These are phyloP conservation scores for Pezicula radicicola DNA, from an alignment of 2,329 filamentous ascomycete genomes.

Conservation along the genomic window DNA sequence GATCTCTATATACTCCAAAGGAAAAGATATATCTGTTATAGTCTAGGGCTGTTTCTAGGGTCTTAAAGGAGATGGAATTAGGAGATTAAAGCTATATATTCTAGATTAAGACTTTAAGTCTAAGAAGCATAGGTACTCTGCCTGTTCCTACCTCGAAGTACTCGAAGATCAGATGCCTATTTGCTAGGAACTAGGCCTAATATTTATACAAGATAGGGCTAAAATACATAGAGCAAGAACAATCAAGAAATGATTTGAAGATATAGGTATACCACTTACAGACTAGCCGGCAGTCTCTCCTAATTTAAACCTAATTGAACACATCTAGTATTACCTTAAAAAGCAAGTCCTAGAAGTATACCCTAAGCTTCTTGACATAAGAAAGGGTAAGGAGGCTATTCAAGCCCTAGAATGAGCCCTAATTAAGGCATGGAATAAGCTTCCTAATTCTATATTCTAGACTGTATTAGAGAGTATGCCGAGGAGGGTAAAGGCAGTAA, in stretches of 20 bases:
- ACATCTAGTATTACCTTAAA: constrained; percentile 17
- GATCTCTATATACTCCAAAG: constrained; percentile 1
- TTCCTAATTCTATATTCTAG: constrained; percentile 7
- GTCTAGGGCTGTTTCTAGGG: constrained; percentile 1
- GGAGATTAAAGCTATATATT: background rate
- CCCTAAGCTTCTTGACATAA: background rate
- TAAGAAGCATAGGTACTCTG: constrained; percentile 1
- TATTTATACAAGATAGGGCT: constrained; percentile 18
- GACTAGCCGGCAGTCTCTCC: constrained; percentile 16
- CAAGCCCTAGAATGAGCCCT: constrained; percentile 5
- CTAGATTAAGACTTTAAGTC: background rate
- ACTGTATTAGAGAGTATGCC: constrained; percentile 8
- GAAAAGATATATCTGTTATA: constrained; percentile 4
- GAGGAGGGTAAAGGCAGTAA: constrained; percentile 6
- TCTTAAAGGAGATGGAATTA: background rate
- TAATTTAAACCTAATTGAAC: constrained; percentile 20
- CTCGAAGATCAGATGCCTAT: background rate
- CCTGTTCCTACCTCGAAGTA: background rate
- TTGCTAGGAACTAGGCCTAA: background rate
- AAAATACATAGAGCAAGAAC: constrained; percentile 9
- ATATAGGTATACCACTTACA: constrained; percentile 9
- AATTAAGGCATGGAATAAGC: constrained; percentile 4
- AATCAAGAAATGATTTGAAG: constrained; percentile 8
- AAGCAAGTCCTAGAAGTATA: constrained; percentile 7
- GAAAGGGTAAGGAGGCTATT: constrained; percentile 2